These are phyloP conservation scores for Cytospora paraplurivora DNA, from an alignment of 2,329 filamentous ascomycete genomes.

Conservation along the genomic window DNA sequence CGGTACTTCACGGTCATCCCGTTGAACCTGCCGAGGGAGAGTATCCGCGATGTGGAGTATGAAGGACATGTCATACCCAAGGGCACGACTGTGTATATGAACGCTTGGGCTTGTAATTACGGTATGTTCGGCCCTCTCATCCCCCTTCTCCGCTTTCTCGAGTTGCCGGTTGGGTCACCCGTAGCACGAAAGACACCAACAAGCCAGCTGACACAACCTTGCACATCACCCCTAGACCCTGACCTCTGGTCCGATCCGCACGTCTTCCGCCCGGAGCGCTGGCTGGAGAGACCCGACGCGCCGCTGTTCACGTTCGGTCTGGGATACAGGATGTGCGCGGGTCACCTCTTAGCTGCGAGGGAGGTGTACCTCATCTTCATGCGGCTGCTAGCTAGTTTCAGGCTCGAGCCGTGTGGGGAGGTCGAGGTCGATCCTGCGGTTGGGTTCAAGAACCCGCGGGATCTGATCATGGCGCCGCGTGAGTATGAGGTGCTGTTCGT, in stretches of 20 bases:
- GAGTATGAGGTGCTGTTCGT: conserved; percentile 25
- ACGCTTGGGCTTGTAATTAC: conserved; percentile 46
- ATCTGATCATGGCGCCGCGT: conserved; percentile 20
- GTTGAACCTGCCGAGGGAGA: conserved; percentile 63
- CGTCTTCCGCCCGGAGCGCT: conserved; percentile 56
- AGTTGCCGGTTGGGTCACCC: too few relatives aligned
- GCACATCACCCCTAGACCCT: conserved; percentile 44
- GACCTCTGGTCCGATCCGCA: conserved; percentile 66
- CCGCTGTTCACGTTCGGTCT: conserved; percentile 58
- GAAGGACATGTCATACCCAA: conserved; percentile 58
- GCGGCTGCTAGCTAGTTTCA: conserved; percentile 52
- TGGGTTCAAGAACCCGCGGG: conserved; percentile 24
- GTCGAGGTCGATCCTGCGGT: conserved; percentile 20
- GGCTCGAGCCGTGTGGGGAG: conserved; percentile 39
- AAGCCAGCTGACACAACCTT: background rate
- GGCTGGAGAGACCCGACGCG: conserved; percentile 42
- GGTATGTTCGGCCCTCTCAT: background rate
- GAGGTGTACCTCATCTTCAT: conserved; percentile 56
- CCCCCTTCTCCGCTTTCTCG: too few relatives aligned
- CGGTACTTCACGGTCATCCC: conserved; percentile 67
- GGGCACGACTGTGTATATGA: conserved; percentile 67
- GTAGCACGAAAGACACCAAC: background rate
- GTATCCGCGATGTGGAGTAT: conserved; percentile 60
- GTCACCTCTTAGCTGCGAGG: conserved; percentile 54
- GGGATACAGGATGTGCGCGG: conserved; percentile 57